These are phyloP conservation scores for Penicillium argentinense DNA, from an alignment of 495 filamentous ascomycete species.

Conservation along the genomic window DNA sequence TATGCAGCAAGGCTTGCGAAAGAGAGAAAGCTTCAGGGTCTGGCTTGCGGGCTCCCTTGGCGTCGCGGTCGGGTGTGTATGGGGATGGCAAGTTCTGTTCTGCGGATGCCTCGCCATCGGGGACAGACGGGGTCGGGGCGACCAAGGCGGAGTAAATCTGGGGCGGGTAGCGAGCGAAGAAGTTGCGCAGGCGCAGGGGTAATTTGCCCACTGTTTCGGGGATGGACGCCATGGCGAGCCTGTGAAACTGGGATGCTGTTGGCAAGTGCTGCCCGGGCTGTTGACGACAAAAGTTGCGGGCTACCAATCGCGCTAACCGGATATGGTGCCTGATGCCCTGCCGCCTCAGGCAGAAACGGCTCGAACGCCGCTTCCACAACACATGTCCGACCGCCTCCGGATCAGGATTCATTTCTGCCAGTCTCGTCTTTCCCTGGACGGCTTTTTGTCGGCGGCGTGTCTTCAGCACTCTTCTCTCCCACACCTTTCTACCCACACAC, in stretches of 20 bases:
- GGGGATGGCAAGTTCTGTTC: constrained; percentile 38
- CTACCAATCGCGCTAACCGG: too few relatives aligned
- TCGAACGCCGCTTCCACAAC: too few relatives aligned
- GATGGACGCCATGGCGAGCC: constrained; percentile 28
- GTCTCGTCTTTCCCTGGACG: constrained; percentile 10
- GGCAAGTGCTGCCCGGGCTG: constrained; percentile 3
- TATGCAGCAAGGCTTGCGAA: constrained; percentile 38
- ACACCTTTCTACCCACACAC: too few relatives aligned
- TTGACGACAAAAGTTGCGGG: constrained; percentile 6
- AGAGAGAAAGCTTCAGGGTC: constrained; percentile 34
- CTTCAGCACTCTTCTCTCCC: too few relatives aligned
- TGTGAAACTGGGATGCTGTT: neutral
- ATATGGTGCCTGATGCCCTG: too few relatives aligned
- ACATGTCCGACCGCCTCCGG: constrained; percentile 6
- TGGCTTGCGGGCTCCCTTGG: constrained; percentile 40
- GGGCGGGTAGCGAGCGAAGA: constrained; percentile 89
- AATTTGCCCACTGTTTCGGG: constrained; percentile 24
- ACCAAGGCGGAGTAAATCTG: constrained; percentile 43
- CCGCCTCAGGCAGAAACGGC: too few relatives aligned
- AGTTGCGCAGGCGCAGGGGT: constrained; percentile 73
- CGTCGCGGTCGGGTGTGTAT: constrained; percentile 48
- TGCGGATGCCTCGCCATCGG: constrained; percentile 22
- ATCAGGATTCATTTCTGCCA: constrained; percentile 4
- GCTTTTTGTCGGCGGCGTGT: too few relatives aligned
- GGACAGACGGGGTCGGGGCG: constrained; percentile 39